phyloP scores from a whole-genome alignment of 805 yeast species.

The Torulaspora delbrueckii region DNA sequence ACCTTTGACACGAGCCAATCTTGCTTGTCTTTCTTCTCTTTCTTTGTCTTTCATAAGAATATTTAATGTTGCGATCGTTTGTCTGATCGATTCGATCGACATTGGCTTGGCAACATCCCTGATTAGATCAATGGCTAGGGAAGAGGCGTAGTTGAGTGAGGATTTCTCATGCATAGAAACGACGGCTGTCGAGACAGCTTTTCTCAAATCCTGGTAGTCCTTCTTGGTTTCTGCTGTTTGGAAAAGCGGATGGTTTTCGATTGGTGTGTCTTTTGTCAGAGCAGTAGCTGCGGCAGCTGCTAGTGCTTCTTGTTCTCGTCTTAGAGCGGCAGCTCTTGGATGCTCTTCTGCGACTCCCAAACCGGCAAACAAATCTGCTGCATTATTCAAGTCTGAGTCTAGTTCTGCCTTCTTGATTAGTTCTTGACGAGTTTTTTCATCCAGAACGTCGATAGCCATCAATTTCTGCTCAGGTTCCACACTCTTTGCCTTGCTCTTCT shows the following conservation, averaged over 20 bases:
- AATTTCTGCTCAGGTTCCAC: constrained; percentile 40
- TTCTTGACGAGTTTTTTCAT: constrained; percentile 68
- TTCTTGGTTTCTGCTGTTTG: constrained; percentile 65
- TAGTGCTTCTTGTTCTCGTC: constrained; percentile 36
- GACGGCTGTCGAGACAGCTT: constrained; percentile 59
- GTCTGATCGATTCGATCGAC: constrained; percentile 74
- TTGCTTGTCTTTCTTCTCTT: constrained; percentile 82
- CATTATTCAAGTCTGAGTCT: constrained; percentile 83
- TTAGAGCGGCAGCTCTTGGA: constrained; percentile 42
- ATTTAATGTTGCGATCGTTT: constrained; percentile 77
- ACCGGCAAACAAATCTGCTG: constrained; percentile 86
- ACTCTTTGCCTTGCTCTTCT: constrained; percentile 34
- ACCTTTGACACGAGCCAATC: constrained; percentile 68
- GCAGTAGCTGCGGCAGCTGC: constrained; percentile 27
- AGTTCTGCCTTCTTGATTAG: constrained; percentile 75
- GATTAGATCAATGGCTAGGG: constrained; percentile 76
- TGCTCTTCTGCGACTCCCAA: constrained; percentile 48
- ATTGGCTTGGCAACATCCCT: constrained; percentile 82
- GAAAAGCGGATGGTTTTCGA: constrained; percentile 76
- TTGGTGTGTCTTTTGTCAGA: constrained; percentile 48
- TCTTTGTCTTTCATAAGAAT: constrained; percentile 80
- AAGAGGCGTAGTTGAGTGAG: constrained; percentile 61
- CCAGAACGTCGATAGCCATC: constrained; percentile 62
- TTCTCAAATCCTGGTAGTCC: constrained; percentile 75
- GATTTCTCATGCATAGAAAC: constrained; percentile 57